phyloP scores from a whole-genome alignment of 1,284 basidiomycete genomes.

The Agaricales sp. region DNA sequence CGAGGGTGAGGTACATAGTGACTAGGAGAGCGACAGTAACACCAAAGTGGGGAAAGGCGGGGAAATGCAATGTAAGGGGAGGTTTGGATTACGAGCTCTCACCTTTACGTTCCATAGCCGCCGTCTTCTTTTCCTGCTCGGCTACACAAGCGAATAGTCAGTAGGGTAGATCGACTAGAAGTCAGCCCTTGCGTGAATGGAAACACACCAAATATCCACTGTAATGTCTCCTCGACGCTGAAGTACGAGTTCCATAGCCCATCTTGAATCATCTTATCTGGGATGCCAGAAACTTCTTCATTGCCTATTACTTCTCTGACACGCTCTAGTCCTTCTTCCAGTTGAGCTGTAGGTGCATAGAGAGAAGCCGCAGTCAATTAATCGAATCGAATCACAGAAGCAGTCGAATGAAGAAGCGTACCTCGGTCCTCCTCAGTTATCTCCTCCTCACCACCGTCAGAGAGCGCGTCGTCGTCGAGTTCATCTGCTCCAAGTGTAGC shows the following conservation, averaged over 20 bases:
- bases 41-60: neutral
- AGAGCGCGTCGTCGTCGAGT: constrained; percentile 61
- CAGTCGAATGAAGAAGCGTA: constrained; percentile 18
- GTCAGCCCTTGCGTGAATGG: too few relatives aligned
- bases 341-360: constrained; percentile 60
- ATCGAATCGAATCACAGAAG: constrained; percentile 3
- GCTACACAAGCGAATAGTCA: constrained; percentile 8
- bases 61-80: neutral
- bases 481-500: constrained; percentile 40
- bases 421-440: constrained; percentile 65
- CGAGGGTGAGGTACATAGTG: too few relatives aligned
- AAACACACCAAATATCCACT: constrained; percentile 60
- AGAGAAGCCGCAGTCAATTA: constrained; percentile 1
- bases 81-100: constrained; percentile 24
- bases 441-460: constrained; percentile 62
- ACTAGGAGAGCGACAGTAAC: too few relatives aligned
- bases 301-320: constrained; percentile 63
- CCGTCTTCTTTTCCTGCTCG: constrained; percentile 46
- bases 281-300: constrained; percentile 52
- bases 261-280: constrained; percentile 72
- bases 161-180: constrained; percentile 2
- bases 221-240: constrained; percentile 69
- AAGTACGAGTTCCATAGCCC: constrained; percentile 88
- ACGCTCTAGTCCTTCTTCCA: constrained; percentile 60
- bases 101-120: constrained; percentile 77